Evolutionary conservation across 2,329 filamentous ascomycete genomes (phyloP).

Genomic region (Aspergillus niger): DNA sequence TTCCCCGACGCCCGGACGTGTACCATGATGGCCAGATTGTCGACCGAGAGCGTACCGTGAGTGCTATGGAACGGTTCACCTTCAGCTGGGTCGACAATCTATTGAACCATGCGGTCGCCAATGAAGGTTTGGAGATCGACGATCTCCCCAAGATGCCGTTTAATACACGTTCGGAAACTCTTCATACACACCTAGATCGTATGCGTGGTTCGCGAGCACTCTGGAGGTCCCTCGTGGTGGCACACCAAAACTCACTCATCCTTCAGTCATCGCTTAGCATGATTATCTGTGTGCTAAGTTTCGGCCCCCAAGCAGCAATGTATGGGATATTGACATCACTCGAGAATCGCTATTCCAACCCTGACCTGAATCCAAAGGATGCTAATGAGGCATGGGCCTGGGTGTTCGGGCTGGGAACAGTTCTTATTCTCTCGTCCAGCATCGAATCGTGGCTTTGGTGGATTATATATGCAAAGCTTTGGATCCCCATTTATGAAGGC

Average conservation of each 20-base stretch:
- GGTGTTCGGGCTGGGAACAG: conserved; percentile 64
- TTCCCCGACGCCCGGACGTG: conserved; percentile 70
- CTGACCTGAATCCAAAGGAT: conserved; percentile 37
- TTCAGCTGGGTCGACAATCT: conserved; percentile 65
- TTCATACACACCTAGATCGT: conserved; percentile 53
- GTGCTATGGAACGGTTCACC: conserved; percentile 63
- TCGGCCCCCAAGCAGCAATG: conserved; percentile 71
- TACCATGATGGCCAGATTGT: conserved; percentile 62
- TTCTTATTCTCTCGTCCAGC: conserved; percentile 59
- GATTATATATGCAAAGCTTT: conserved; percentile 64
- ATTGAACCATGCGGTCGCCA: conserved; percentile 57
- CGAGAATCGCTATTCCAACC: conserved; percentile 54
- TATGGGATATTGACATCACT: conserved; percentile 66
- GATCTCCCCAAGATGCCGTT: conserved; percentile 66
- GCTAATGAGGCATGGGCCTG: conserved; percentile 65
- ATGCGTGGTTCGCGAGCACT: conserved; percentile 47
- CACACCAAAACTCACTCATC: conserved; percentile 59
- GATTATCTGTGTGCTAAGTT: conserved; percentile 59
- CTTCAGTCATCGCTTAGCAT: conserved; percentile 63
- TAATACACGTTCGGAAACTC: conserved; percentile 53
- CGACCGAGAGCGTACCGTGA: conserved; percentile 64
- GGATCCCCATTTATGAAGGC: conserved; percentile 68
- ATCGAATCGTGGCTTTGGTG: conserved; percentile 68
- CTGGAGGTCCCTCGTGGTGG: conserved; percentile 61
- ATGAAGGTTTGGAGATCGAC: conserved; percentile 61